Conservation (phyloP, 441 rosid species). For the Populus hybrid region DNA sequence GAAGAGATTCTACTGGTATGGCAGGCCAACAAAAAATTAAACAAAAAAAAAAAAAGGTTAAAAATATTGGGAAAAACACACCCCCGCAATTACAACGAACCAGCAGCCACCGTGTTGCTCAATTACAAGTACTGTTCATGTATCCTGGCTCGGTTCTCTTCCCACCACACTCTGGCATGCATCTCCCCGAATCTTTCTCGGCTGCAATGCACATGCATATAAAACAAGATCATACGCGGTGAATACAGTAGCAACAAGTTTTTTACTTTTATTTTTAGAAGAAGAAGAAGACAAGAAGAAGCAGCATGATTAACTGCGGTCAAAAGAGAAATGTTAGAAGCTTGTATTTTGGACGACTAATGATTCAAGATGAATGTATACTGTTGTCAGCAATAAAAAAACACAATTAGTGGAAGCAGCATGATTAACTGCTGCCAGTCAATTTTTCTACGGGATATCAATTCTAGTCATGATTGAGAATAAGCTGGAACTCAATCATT, state of each 20-base stretch:
- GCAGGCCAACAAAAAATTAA: slow-evolving; percentile 1
- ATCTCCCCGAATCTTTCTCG: slow-evolving; percentile 93
- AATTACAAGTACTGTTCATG: slow-evolving; percentile 70
- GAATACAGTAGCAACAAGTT: background rate
- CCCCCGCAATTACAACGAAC: slow-evolving; percentile 24
- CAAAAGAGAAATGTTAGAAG: background rate
- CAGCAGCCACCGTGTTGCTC: slow-evolving; percentile 7
- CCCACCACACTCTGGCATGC: slow-evolving; percentile 99
- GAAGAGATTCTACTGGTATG: slow-evolving; percentile 23
- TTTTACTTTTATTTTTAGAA: background rate
- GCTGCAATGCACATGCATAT: slow-evolving; percentile 38
- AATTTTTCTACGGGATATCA: slow-evolving; percentile 13
- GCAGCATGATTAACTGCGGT: no score
- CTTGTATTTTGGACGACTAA: background rate
- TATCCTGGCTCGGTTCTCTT: slow-evolving; percentile 92
- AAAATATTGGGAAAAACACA: slow-evolving; percentile 10
- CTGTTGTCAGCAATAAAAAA: background rate
- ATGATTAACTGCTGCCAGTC: slow-evolving; percentile 15
- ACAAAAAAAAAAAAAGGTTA: background rate
- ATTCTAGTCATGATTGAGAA: slow-evolving; percentile 20
- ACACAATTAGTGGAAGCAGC: slow-evolving; percentile 9
- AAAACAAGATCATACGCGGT: background rate
- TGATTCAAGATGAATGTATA: slow-evolving; percentile 1
- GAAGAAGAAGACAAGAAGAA: background rate
- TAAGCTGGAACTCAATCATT: slow-evolving; percentile 22